Conservation (phyloP, 768 basidiomycete genomes). For the Naganishia vaughanmartiniae region DNA sequence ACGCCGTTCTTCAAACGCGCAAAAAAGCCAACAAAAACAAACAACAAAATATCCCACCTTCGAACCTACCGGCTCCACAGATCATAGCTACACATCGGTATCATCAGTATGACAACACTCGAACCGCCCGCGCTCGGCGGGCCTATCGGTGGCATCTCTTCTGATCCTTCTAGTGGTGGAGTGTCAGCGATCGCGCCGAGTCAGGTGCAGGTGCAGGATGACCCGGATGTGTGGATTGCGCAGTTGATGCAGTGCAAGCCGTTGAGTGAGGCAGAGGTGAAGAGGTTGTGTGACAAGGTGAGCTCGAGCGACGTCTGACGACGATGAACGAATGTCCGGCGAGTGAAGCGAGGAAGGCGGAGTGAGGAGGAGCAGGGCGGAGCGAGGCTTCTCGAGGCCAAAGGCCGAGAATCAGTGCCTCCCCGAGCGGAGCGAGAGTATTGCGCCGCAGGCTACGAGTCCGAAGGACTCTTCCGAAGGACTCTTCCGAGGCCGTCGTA, state of each 20-base stretch:
- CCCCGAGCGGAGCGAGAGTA: conserved; percentile 2
- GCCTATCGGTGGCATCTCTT: neutral
- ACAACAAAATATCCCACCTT: neutral
- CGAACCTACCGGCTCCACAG: neutral
- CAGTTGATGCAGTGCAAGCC: conserved; percentile 97
- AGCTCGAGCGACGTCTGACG: conserved; percentile 8
- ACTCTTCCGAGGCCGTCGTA: neutral
- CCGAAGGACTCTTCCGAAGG: neutral
- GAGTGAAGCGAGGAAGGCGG: neutral
- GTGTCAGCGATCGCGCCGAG: conserved; percentile 5
- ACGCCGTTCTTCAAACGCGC: no score
- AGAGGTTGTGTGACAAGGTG: conserved; percentile 98
- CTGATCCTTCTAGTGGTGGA: conserved; percentile 1
- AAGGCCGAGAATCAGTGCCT: neutral
- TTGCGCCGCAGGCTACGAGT: neutral
- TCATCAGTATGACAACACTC: conserved; percentile 14
- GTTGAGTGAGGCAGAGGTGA: conserved; percentile 88
- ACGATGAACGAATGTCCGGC: neutral
- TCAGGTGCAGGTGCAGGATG: conserved; percentile 46
- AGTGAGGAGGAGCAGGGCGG: neutral
- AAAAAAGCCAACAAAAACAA: neutral
- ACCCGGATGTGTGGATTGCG: conserved; percentile 95
- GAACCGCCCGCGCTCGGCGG: conserved; percentile 23
- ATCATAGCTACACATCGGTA: no score
- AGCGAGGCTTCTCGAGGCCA: neutral